These are phyloP conservation scores for Parmelia sp. DNA, from an alignment of 495 filamentous ascomycete species.

Conservation along the genomic window DNA sequence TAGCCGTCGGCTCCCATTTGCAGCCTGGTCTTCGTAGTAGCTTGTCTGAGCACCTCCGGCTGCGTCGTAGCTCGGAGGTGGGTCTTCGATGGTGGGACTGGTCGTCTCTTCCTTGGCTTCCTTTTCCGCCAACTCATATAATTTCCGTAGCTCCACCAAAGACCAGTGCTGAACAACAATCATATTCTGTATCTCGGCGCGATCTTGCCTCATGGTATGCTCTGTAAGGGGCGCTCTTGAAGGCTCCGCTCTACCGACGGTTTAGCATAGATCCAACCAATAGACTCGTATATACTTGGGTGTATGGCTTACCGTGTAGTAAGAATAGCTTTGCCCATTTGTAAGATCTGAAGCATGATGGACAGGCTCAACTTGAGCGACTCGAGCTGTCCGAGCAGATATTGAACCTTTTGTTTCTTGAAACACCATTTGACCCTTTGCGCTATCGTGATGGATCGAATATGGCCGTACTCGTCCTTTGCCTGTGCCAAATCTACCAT, in stretches of 20 bases:
- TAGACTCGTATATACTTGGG: neutral
- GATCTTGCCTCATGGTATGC: slow-evolving; percentile 38
- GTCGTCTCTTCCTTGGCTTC: slow-evolving; percentile 31
- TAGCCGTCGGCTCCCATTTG: slow-evolving; percentile 8
- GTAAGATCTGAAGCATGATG: slow-evolving; percentile 38
- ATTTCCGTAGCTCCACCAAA: slow-evolving; percentile 35
- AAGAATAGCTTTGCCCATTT: slow-evolving; percentile 33
- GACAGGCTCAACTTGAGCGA: slow-evolving; percentile 41
- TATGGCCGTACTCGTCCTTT: slow-evolving; percentile 31
- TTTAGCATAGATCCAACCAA: slow-evolving; percentile 8
- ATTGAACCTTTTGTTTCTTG: slow-evolving; percentile 40
- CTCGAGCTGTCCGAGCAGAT: slow-evolving; percentile 42
- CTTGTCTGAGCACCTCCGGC: slow-evolving; percentile 16
- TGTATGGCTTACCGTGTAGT: slow-evolving; percentile 17
- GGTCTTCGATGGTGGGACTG: slow-evolving; percentile 21
- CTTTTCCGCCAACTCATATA: slow-evolving; percentile 38
- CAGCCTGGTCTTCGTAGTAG: slow-evolving; percentile 18
- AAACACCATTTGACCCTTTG: slow-evolving; percentile 42
- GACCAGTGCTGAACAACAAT: slow-evolving; percentile 44
- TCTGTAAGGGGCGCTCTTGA: slow-evolving; percentile 22
- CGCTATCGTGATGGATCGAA: slow-evolving; percentile 32
- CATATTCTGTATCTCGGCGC: slow-evolving; percentile 44
- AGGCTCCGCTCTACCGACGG: slow-evolving; percentile 14
- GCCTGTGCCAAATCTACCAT: slow-evolving; percentile 39
- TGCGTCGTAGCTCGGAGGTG: slow-evolving; percentile 31